Conservation (phyloP, 2,329 filamentous ascomycete genomes). For the Alternaria ventricosa region DNA sequence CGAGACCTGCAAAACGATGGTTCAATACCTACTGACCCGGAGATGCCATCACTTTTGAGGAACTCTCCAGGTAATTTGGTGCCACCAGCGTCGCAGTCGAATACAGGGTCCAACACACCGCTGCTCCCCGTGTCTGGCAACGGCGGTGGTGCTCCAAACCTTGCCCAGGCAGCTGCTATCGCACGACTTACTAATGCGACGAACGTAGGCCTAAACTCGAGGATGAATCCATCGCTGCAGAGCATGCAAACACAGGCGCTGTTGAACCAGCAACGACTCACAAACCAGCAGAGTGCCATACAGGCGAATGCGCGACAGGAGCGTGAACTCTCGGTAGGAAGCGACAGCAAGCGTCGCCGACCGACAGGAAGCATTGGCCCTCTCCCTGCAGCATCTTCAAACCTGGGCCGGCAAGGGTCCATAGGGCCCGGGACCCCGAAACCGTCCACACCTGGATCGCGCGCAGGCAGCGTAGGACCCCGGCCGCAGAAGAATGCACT, state of each 20-base stretch:
- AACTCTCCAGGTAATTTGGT: constrained; percentile 58
- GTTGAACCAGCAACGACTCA: constrained; percentile 47
- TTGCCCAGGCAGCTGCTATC: constrained; percentile 58
- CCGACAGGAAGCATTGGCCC: constrained; percentile 60
- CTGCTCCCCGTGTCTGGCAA: constrained; percentile 64
- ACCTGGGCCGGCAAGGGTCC: constrained; percentile 64
- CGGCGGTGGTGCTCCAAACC: constrained; percentile 59
- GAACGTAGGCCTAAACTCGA: constrained; percentile 38
- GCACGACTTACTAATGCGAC: constrained; percentile 48
- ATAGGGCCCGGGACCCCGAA: constrained; percentile 70
- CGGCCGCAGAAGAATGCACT: constrained; percentile 54
- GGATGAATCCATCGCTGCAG: constrained; percentile 41
- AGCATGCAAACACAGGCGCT: constrained; percentile 48
- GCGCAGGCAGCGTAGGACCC: constrained; percentile 67
- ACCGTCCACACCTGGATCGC: constrained; percentile 59
- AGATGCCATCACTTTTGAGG: constrained; percentile 64
- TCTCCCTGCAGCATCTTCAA: constrained; percentile 61
- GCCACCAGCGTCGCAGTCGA: constrained; percentile 54
- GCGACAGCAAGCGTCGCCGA: constrained; percentile 65
- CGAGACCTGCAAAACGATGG: constrained; percentile 65
- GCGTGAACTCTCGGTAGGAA: constrained; percentile 62
- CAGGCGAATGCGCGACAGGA: constrained; percentile 49
- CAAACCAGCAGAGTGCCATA: constrained; percentile 41
- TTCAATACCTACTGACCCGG: constrained; percentile 64
- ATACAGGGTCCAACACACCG: constrained; percentile 56